Evolutionary conservation across 257 asterid species (phyloP).

Genomic region (Solanum chiquidenum): DNA sequence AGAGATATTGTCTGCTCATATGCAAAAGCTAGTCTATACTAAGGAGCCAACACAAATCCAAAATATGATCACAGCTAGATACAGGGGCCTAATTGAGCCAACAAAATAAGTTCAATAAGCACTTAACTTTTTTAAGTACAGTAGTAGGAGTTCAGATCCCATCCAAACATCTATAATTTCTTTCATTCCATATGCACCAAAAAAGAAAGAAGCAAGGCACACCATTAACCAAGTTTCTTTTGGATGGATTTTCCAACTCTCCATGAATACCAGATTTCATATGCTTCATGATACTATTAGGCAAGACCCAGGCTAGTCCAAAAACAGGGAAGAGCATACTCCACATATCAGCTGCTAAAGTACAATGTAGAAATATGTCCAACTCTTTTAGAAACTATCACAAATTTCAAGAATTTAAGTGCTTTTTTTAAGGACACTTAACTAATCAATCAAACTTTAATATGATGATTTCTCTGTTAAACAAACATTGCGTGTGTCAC

Average conservation of each 20-base stretch:
- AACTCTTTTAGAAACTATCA: background rate
- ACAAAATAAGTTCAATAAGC: background rate
- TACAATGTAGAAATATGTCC: background rate
- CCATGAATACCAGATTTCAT: background rate
- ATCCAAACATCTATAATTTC: background rate
- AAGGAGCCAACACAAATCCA: background rate
- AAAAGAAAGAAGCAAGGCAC: background rate
- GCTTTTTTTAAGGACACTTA: background rate
- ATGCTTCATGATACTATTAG: background rate
- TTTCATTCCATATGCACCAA: background rate
- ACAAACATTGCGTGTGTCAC: background rate
- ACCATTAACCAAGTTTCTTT: background rate
- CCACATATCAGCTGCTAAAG: background rate
- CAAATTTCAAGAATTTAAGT: background rate
- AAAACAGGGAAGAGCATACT: background rate
- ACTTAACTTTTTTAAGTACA: background rate
- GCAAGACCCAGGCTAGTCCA: background rate
- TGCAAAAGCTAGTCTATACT: background rate
- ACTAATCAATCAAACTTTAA: background rate
- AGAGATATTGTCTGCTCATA: background rate
- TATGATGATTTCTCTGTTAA: background rate
- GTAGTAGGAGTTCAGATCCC: background rate
- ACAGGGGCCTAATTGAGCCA: background rate
- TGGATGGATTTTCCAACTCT: background rate
- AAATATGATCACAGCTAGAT: background rate